Conservation (phyloP, 768 basidiomycete genomes). For the Russula earlei region DNA sequence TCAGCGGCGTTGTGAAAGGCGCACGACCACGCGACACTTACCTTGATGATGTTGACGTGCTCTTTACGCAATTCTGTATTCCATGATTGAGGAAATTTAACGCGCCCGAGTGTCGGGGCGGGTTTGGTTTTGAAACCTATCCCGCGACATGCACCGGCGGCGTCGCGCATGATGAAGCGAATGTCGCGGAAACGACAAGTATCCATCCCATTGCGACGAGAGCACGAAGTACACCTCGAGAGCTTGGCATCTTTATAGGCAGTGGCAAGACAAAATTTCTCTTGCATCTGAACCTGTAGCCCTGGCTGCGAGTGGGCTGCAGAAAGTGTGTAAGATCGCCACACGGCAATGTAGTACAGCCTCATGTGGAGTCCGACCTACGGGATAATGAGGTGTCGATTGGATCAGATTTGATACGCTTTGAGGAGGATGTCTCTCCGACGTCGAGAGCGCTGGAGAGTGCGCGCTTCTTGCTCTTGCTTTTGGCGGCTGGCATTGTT, state of each 20-base stretch:
- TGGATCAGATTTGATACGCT: constrained; percentile 13
- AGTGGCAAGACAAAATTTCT: constrained; percentile 14
- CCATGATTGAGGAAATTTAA: constrained; percentile 11
- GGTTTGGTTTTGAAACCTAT: constrained; percentile 40
- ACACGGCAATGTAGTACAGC: neutral
- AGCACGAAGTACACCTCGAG: constrained; percentile 74
- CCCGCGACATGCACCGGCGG: constrained; percentile 45
- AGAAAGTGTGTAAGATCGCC: constrained; percentile 3
- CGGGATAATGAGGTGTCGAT: constrained; percentile 1
- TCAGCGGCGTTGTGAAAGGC: constrained; percentile 11
- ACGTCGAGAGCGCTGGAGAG: neutral
- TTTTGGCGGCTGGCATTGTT: constrained; percentile 11
- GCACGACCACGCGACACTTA: constrained; percentile 27
- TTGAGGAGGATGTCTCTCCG: constrained; percentile 11
- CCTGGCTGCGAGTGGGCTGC: constrained; percentile 1
- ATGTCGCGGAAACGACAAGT: constrained; percentile 79
- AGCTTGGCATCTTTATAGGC: constrained; percentile 32
- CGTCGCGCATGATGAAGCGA: constrained; percentile 60
- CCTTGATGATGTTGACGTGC: constrained; percentile 42
- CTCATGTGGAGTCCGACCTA: neutral
- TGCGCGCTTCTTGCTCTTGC: constrained; percentile 12
- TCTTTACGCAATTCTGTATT: constrained; percentile 33
- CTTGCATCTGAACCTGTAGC: neutral
- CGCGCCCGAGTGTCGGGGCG: neutral
- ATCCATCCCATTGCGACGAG: constrained; percentile 77